Conservation (phyloP, 169 alveolate species). For the Plasmodium cynomolgi region DNA sequence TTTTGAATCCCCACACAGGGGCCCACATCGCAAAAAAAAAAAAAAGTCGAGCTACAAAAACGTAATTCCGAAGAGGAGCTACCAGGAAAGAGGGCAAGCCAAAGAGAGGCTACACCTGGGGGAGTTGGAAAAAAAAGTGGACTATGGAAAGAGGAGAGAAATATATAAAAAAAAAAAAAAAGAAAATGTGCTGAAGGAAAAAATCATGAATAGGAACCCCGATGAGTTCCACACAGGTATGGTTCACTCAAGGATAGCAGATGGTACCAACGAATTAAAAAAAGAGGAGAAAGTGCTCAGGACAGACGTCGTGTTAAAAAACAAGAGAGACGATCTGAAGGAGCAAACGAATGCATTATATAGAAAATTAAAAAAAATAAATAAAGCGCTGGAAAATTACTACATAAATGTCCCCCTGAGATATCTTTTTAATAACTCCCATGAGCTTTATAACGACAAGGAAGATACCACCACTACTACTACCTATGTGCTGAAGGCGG, state of each 20-base stretch:
- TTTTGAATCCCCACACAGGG: neutral
- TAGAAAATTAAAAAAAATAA: slow-evolving; percentile 23
- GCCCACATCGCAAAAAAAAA: neutral
- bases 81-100: slow-evolving; percentile 67
- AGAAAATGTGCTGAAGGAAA: slow-evolving; percentile 64
- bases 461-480: slow-evolving; percentile 12
- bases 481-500: slow-evolving; percentile 26
- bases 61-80: slow-evolving; percentile 53
- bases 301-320: slow-evolving; percentile 6
- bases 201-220: slow-evolving; percentile 52
- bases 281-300: slow-evolving; percentile 22
- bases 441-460: slow-evolving; percentile 46
- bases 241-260: slow-evolving; percentile 50
- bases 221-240: slow-evolving; percentile 73
- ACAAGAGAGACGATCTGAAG: slow-evolving; percentile 22
- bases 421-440: slow-evolving; percentile 58
- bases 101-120: slow-evolving; percentile 57
- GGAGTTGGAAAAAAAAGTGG: slow-evolving; percentile 68
- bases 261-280: slow-evolving; percentile 4
- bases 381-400: slow-evolving; percentile 21
- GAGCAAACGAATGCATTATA: slow-evolving; percentile 10
- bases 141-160: slow-evolving; percentile 62
- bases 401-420: slow-evolving; percentile 46
- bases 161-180: slow-evolving; percentile 62
- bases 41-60: slow-evolving; percentile 58